Percentiles rank a stretch among this genome's conserved stretches.
Conservation (phyloP, 2,329 filamentous ascomycete species). For the Hymenoscyphus linearis region DNA sequence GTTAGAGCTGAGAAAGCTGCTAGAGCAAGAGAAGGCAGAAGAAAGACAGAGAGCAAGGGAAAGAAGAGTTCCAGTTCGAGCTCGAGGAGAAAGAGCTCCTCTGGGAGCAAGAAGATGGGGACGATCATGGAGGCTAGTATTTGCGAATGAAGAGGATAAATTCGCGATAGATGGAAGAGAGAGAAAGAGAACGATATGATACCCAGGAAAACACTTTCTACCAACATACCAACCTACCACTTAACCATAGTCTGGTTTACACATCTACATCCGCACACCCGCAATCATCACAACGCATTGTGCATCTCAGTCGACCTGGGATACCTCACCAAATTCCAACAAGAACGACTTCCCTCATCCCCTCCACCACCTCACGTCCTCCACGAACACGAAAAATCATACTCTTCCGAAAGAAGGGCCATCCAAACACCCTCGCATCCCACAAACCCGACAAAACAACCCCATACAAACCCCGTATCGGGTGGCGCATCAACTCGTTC, state of each 20-base stretch:
- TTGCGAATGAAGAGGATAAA: slow-evolving; percentile 30
- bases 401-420: neutral
- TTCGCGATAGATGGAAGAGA: too few species aligned
- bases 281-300: too few species aligned
- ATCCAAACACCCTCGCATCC: neutral
- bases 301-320: too few species aligned
- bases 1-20: slow-evolving; percentile 27
- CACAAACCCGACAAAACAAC: neutral
- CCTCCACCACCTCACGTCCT: too few species aligned
- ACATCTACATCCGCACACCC: too few species aligned
- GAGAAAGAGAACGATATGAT: slow-evolving; percentile 19
- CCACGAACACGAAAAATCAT: too few species aligned
- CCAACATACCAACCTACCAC: neutral
- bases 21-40: slow-evolving; percentile 19
- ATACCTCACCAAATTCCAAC: too few species aligned
- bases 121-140: slow-evolving; percentile 45
- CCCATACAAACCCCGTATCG: neutral
- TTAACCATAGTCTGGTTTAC: neutral
- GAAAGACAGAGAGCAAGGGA: slow-evolving; percentile 38
- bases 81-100: slow-evolving; percentile 25
- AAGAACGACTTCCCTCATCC: too few species aligned
- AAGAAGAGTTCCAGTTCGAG: slow-evolving; percentile 31
- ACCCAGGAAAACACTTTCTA: neutral
- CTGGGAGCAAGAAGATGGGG: slow-evolving; percentile 48
- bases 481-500: too few species aligned